Base-by-base conservation (phyloP, 169 alveolate genomes). In the Eimeria praecox region DNA sequence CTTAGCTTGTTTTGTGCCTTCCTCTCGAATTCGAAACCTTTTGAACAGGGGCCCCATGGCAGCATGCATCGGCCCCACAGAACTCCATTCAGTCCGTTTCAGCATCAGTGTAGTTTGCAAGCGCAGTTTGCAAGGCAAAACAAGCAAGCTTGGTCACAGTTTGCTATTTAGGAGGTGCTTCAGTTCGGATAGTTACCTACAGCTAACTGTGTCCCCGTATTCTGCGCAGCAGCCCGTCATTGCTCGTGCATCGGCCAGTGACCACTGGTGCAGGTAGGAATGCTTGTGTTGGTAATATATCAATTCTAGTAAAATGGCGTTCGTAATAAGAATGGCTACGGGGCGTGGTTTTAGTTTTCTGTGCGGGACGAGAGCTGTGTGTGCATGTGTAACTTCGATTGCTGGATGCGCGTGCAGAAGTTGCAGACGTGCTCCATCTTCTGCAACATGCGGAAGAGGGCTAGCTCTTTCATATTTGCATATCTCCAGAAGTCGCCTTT, bases 61-160 rank as follows among this genome's bases (percentile, higher is more conserved):
- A 16, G 86, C 86, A 75, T 75, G 86, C 86, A 75, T 42, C 59
- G 59, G 59, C 86, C 86, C 86, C 86, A 75, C 86, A 75, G 86
- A 44, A n/a, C n/a, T n/a, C 86, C 86, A 33, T 38, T 38, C 35
- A 42, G 35, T 5, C 56, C 85, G 3, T 42, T 33, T n/a, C 1
- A 30, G 22, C 40, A 0, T 18, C 33, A 9, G 18, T 66, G 78
- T 5, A 10, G 78, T 66, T 30, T 9, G 44, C 78, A 66, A 10
- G 4, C 9, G 42, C 33, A 66, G 18, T 66, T 66, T 30, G n/a
- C n/a, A n/a, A n/a, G n/a, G n/a, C n/a, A n/a, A n/a, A n/a, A n/a
- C n/a, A n/a, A n/a, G n/a, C n/a, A n/a, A n/a, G n/a, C n/a, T n/a
- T n/a, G n/a, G n/a, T n/a, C n/a, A n/a, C n/a, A n/a, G n/a, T 66